Base-by-base conservation (phyloP, 2,329 filamentous ascomycete genomes). In the Aulographum hederae region DNA sequence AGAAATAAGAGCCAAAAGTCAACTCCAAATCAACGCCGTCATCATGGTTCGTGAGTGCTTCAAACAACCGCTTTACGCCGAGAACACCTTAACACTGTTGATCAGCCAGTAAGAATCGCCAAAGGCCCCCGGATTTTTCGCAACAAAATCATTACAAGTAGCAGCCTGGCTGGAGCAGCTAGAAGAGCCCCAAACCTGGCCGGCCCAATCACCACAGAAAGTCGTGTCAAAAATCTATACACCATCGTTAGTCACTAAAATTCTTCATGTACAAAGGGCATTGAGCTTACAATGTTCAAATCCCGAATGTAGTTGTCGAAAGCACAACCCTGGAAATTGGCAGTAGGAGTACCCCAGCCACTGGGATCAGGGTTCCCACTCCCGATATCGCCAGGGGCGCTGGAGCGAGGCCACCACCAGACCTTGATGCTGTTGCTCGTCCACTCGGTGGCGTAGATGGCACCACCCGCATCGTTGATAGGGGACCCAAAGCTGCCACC, bases 141-240 rank as follows among this genome's bases (percentile, higher is more conserved):
- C 27, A 14, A 28, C 27, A 16, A 8, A 28, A 6, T 28, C 8
- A 10, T 13, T 14, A 17, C 27, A 28, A 28, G 27, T 25, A 8
- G 21, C 8, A 8, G 21, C 21, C 8, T 8, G 21, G 8, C n/a
- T 25, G 21, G 8, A 8, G 27, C 27, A 28, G 10, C 15, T 14
- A 8, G 27, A 10, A 8, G 27, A 8, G 6, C 43, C 42, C 52
- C 52, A 67, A 2, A 59, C 54, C 12, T 44, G 41, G 11, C 64
- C 64, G 5, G 65, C 64, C 64, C 65, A 69, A 32, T 64, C 58
- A 20, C 65, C 65, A 37, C 64, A 68, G 46, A 68, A 67, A 1
- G 61, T 63, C 2, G 56, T 61, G 39, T 68, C 59, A 34, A 68
- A 58, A 15, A 65, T 48, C n/a, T n/a, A n/a, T n/a, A n/a, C n/a